These are phyloP conservation scores for Chaetomium sp. DNA, from an alignment of 2,329 filamentous ascomycete genomes.

Conservation along the genomic window DNA sequence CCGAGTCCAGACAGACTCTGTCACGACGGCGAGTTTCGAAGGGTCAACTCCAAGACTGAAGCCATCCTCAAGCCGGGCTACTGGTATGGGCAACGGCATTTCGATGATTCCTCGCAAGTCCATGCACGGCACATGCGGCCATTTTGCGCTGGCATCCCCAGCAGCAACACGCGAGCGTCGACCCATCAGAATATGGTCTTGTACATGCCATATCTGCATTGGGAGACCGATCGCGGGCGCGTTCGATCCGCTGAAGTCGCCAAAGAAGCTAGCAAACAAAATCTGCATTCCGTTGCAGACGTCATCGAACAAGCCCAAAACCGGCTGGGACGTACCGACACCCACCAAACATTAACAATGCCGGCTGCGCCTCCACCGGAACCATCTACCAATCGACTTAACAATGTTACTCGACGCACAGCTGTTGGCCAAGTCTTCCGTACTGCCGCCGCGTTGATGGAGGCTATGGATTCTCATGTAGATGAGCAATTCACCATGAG, in stretches of 20 bases:
- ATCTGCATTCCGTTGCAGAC: constrained; percentile 15
- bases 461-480: constrained; percentile 31
- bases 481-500: constrained; percentile 31
- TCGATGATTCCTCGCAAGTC: constrained; percentile 17
- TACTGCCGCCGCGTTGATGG: constrained; percentile 30
- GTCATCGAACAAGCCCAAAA: constrained; percentile 17
- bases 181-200: constrained; percentile 25
- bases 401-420: not conserved
- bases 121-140: constrained; percentile 34
- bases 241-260: constrained; percentile 27
- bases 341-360: constrained; percentile 7
- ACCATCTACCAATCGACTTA: not conserved
- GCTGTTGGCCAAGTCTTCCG: constrained; percentile 28
- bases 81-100: constrained; percentile 33
- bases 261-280: constrained; percentile 13
- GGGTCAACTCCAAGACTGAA: constrained; percentile 12
- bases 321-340: constrained; percentile 8
- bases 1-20: constrained; percentile 5
- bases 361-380: not conserved
- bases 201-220: constrained; percentile 32
- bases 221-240: constrained; percentile 33
- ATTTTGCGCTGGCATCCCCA: constrained; percentile 29
- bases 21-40: not conserved
- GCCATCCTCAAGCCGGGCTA: constrained; percentile 18
- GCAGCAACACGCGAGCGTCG: constrained; percentile 8